Evolutionary conservation across 106 monocot species (phyloP), one percentile per base, ranked within the genome.

Genomic region (Allium sativum): DNA sequence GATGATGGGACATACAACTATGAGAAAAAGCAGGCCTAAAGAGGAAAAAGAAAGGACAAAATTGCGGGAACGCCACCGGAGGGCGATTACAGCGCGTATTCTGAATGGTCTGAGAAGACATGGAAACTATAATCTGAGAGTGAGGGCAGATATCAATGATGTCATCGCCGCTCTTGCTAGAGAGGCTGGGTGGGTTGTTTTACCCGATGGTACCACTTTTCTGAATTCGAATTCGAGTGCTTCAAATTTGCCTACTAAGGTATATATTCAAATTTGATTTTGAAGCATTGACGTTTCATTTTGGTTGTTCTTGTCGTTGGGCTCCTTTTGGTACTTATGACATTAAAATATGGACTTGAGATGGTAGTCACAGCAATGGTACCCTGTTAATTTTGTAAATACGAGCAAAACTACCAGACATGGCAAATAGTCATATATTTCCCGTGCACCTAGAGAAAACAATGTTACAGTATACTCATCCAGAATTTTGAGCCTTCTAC

Each of bases 21-120:
- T 80, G 57, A 66, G 85, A 48, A 69, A 90, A 44, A 66, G 81
- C 54, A 70, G 95, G 50, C 83, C 86, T 40, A 81, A 75, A 59
- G 95, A 95, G 74, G 95, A 95, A 77, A 95, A 95, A 70, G 95
- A 95, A 79, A 44, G 95, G 71, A 95, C 95, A 50, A 95, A 90
- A 77, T 74, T 95, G 15, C 62, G 95, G 62, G 95, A 95, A 73
- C 70, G 95, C 55, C 90, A 90, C 61, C 76, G 95, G 61, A 55
- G 95, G 53, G 95, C 95, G 46, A 90, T 95, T 62, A 95, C 94
- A 21, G 94, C 83, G 56, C 65, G 84, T 65, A 95, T 95, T 53
- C 75, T 95, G 12, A 62, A 83, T 12, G 90, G 90, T 1, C 76
- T 95, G 15, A 73, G 94, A 31, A 82, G 84, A 12, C 90, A 95